phyloP scores from a whole-genome alignment of 2,329 filamentous ascomycete species.

The Emergomyces orientalis region DNA sequence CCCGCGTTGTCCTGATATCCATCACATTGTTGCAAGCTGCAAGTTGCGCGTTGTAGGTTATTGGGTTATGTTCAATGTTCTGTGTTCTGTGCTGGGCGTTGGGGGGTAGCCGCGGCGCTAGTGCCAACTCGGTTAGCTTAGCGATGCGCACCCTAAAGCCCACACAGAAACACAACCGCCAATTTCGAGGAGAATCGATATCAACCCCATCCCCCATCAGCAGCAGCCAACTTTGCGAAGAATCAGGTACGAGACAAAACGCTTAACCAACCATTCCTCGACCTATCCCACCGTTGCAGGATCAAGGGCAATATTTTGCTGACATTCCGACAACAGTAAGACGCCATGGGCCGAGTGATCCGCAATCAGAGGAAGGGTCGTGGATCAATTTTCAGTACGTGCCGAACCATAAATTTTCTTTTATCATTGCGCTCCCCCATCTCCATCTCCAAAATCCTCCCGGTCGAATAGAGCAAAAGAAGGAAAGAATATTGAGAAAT shows the following conservation, averaged over 20 bases:
- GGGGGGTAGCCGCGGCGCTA: constrained; percentile 18
- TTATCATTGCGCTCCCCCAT: constrained; percentile 9
- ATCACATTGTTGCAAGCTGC: not conserved
- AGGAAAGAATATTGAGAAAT: constrained; percentile 6
- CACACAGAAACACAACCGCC: constrained; percentile 28
- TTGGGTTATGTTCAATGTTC: not conserved
- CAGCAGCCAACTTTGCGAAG: constrained; percentile 35
- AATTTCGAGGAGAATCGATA: constrained; percentile 32
- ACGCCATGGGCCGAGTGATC: constrained; percentile 59
- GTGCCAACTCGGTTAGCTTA: constrained; percentile 35
- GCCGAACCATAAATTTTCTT: constrained; percentile 30
- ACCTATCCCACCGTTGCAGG: constrained; percentile 21
- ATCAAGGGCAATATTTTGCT: constrained; percentile 25
- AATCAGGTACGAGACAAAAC: constrained; percentile 30
- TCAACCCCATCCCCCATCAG: constrained; percentile 17
- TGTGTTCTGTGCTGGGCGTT: too few relatives aligned
- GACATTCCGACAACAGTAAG: constrained; percentile 31
- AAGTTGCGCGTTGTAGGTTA: not conserved
- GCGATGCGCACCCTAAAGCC: constrained; percentile 38
- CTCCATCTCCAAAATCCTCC: not conserved
- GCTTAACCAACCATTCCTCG: constrained; percentile 14
- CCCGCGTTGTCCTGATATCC: not conserved
- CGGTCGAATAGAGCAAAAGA: not conserved
- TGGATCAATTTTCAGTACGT: constrained; percentile 67
- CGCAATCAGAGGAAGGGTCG: constrained; percentile 70